These are phyloP conservation scores for Cucumis cinereus DNA, from an alignment of 306 rosid species.

Conservation along the genomic window DNA sequence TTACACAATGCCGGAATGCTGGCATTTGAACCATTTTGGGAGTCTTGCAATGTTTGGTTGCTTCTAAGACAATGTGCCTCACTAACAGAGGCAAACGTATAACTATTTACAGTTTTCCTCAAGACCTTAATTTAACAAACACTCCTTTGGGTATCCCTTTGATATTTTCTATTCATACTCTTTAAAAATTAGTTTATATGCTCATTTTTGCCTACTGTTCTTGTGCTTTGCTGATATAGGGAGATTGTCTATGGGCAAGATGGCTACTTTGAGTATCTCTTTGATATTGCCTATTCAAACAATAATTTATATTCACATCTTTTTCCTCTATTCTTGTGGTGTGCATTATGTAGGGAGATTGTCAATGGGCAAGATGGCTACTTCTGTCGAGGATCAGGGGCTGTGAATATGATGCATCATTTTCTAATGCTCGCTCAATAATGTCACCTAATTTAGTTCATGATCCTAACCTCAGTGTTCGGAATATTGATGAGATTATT, in stretches of 20 bases:
- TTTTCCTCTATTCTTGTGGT: conserved; percentile 19
- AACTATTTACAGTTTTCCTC: neutral
- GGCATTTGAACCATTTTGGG: neutral
- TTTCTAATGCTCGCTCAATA: conserved; percentile 73
- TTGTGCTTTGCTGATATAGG: conserved; percentile 34
- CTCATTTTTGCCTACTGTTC: conserved; percentile 18
- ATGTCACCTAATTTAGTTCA: conserved; percentile 51
- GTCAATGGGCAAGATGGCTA: conserved; percentile 93
- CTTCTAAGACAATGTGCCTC: neutral
- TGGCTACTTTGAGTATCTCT: conserved; percentile 41
- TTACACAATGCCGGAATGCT: neutral
- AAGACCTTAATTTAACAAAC: neutral
- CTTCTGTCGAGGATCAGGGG: conserved; percentile 74
- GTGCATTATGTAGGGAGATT: conserved; percentile 55
- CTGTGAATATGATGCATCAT: conserved; percentile 71
- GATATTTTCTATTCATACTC: neutral
- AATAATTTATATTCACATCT: neutral
- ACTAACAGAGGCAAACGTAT: neutral
- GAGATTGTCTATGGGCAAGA: conserved; percentile 83
- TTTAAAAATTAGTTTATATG: neutral
- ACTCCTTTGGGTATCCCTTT: neutral
- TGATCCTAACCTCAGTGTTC: conserved; percentile 44
- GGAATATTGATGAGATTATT: conserved; percentile 69
- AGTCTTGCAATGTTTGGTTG: neutral
- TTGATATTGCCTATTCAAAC: neutral